Conservation (phyloP, 2,329 filamentous ascomycete genomes). For the Zymoseptoria tritici region DNA sequence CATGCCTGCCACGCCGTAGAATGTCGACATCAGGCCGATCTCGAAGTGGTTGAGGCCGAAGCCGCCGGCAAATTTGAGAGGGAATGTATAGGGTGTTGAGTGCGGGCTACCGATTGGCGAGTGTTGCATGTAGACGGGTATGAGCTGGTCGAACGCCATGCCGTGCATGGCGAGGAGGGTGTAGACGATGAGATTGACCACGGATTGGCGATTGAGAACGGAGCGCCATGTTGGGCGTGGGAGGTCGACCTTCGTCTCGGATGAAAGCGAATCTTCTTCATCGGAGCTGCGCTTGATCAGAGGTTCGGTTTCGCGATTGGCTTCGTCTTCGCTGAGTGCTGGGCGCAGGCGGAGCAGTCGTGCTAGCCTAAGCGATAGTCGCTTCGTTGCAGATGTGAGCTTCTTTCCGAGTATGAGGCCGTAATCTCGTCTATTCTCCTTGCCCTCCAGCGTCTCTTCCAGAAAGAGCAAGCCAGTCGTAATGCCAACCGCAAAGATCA, state of each 20-base stretch:
- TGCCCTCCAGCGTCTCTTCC: constrained; percentile 73
- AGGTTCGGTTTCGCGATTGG: constrained; percentile 19
- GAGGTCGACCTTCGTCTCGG: constrained; percentile 16
- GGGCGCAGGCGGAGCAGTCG: constrained; percentile 7
- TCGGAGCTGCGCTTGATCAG: constrained; percentile 19
- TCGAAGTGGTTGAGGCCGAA: constrained; percentile 65
- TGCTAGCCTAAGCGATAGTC: constrained; percentile 10
- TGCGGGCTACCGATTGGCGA: constrained; percentile 38
- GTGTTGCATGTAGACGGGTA: constrained; percentile 83
- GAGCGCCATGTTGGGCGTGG: constrained; percentile 46
- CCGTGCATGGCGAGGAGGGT: constrained; percentile 50
- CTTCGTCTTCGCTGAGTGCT: constrained; percentile 2
- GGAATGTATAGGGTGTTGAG: constrained; percentile 39
- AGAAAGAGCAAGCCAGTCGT: constrained; percentile 70
- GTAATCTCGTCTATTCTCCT: constrained; percentile 62
- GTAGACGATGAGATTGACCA: constrained; percentile 69
- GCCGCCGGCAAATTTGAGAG: constrained; percentile 75
- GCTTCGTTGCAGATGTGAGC: constrained; percentile 38
- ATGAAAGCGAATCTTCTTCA: constrained; percentile 10
- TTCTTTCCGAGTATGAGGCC: constrained; percentile 66
- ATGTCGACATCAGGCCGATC: constrained; percentile 79
- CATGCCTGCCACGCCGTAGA: constrained; percentile 73
- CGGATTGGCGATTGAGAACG: constrained; percentile 67
- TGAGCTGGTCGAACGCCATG: constrained; percentile 27
- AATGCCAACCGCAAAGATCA: constrained; percentile 73